Evolutionary conservation across 768 basidiomycete genomes (phyloP).

Genomic region (Rhodosporidiobolus odoratus): DNA sequence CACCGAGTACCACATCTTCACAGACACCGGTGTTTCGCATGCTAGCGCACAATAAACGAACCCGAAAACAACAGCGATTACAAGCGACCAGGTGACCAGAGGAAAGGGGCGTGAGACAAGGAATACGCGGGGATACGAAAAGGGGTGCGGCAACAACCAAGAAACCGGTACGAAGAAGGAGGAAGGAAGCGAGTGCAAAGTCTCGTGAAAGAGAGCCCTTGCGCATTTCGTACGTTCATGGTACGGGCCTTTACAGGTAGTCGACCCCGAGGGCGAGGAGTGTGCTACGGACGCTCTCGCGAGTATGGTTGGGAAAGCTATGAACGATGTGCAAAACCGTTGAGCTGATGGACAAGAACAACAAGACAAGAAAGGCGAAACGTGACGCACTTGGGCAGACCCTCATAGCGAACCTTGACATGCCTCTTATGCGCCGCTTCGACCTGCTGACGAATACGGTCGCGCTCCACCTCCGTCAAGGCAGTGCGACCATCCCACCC

Average conservation of each 20-base stretch:
- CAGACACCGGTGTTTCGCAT: too few relatives aligned
- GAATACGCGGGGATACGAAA: neutral
- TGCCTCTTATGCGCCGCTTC: conserved; percentile 1
- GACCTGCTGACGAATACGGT: neutral
- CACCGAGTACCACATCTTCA: too few relatives aligned
- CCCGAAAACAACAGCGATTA: too few relatives aligned
- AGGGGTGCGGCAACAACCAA: conserved; percentile 5
- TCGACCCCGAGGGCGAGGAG: conserved; percentile 12
- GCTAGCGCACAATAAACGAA: too few relatives aligned
- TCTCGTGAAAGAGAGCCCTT: neutral
- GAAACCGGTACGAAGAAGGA: neutral
- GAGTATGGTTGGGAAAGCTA: conserved; percentile 15
- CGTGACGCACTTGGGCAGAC: conserved; percentile 9
- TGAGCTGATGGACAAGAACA: neutral
- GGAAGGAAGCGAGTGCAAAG: neutral
- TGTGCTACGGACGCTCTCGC: neutral
- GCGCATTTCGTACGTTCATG: too few relatives aligned
- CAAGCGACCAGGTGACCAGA: too few relatives aligned
- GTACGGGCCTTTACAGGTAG: conserved; percentile 3
- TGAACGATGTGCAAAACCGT: neutral
- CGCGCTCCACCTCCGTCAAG: neutral
- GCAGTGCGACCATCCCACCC: conserved; percentile 1
- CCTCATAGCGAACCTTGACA: conserved; percentile 6
- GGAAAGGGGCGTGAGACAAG: neutral
- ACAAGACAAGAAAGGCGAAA: neutral